Evolutionary conservation across 2,329 filamentous ascomycete species (phyloP), one percentile per base, ranked within the genome.

Genomic region (Colletotrichum higginsianum): DNA sequence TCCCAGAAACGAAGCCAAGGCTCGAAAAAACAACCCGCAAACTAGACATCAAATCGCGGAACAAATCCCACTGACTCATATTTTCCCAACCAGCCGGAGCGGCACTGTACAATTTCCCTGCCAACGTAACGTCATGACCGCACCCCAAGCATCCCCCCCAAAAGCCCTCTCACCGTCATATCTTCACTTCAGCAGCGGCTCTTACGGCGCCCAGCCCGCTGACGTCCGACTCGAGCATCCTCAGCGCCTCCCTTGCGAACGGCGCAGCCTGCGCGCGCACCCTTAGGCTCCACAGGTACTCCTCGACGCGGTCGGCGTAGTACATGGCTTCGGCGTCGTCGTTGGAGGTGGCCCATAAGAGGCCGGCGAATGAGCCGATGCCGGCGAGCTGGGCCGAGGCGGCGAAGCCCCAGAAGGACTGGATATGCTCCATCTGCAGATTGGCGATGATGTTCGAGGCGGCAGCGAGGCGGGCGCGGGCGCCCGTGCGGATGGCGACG

Each of bases 351-450:
- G 80, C 81, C 82, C 82, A 84, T 13, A 86, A 74, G 2, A 86
- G 75, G 1, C 81, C 82, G 0, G 81, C 82, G 61, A 85, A 82
- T 1, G 82, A 82, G 40, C 82, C 81, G 1, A 85, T 81, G 66
- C 82, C 78, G 4, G 83, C 83, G 30, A 84, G 82, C 68, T 84
- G 83, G 23, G 84, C 83, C 0, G 83, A 80, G 0, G 84, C 83
- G 2, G 82, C 81, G 55, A 84, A 84, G 67, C 84, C 84, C 84
- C 84, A 85, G 65, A 85, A 85, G 8, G 82, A 83, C 16, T 84
- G 83, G 1, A 84, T 80, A 50, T 86, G 84, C 62, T 85, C 83
- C 4, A 84, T 84, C n/a, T 82, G 82, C 8, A 85, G 74, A 3
- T 79, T 81, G 18, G 82, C 80, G 1, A 85, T 78, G 47, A 85